Conservation (phyloP, 441 rosid species). For the Gossypium schwendimanii region DNA sequence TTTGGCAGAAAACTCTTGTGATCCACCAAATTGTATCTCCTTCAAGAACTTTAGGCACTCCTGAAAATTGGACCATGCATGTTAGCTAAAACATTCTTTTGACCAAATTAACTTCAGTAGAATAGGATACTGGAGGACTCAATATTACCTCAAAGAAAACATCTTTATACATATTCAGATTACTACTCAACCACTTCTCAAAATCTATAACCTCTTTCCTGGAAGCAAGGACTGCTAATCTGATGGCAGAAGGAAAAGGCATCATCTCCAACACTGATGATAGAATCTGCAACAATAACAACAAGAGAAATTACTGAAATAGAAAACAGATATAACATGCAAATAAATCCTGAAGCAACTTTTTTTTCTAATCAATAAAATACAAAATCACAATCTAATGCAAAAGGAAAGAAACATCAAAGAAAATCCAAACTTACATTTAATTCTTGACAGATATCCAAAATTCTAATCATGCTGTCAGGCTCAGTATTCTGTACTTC, state of each 20-base stretch:
- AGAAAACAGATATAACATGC: neutral
- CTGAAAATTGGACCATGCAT: conserved; percentile 33
- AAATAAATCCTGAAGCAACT: neutral
- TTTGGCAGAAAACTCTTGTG: conserved; percentile 60
- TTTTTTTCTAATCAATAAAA: neutral
- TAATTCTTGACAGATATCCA: conserved; percentile 77
- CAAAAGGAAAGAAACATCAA: neutral
- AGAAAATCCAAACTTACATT: conserved; percentile 44
- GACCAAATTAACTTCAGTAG: conserved; percentile 8
- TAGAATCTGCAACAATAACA: conserved; percentile 50
- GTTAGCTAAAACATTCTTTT: conserved; percentile 15
- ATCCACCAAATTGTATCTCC: conserved; percentile 65
- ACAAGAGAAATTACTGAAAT: neutral
- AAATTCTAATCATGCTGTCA: conserved; percentile 49
- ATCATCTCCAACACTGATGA: conserved; percentile 61
- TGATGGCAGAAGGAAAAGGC: conserved; percentile 59
- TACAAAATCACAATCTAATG: neutral
- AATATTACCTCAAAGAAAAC: conserved; percentile 68
- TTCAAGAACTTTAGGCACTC: conserved; percentile 82
- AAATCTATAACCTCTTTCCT: conserved; percentile 66
- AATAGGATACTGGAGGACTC: neutral
- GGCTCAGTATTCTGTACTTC: conserved; percentile 50
- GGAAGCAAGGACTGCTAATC: conserved; percentile 83
- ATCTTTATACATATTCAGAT: conserved; percentile 55
- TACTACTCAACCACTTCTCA: conserved; percentile 76